Evolutionary conservation across 768 basidiomycete species (phyloP), one percentile per base, ranked within the genome.

Genomic region (Tephrocybe sp.): DNA sequence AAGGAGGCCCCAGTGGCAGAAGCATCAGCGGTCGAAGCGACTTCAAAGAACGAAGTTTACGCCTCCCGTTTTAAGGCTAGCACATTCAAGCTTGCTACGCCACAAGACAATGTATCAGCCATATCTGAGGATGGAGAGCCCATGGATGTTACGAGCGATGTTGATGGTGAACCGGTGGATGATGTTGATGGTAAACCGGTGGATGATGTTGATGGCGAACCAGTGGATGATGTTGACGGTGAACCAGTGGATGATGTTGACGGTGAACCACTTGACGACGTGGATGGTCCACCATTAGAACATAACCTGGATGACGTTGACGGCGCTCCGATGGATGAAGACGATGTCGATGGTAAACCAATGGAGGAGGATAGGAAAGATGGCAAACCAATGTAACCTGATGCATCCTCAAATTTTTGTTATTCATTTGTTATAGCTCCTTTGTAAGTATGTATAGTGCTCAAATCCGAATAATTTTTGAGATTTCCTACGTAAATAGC

Each of bases 1-100:
- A 61, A 66, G 21, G 64, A 68, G 18, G 64, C 68, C 18, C 49
- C 59, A 30, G 53, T 58, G n/a, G 52, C 59, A 35, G 55, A 61
- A 19, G 64, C 65, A 49, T 70, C 72, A 19, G 61, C 57, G 15
- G 55, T 64, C 2, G 56, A 61, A 15, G 53, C 47, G 9, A 60
- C 37, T 18, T 53, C 46, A 26, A 60, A 61, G 36, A 66, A 68
- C 36, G 61, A 70, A 8, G 65, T 64, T 12, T 73, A 78, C 49
- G 62, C 77, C 4, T 84, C 84, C 19, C 80, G 82, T 31, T 93
- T 93, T 76, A 92, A 87, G 65, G 71, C 83, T 5, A 87, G 82
- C 59, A 77, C 86, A 12, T 92, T 92, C 73, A 83, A 85, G 60
- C 84, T 84, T 11, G 87, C 89, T 1, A 76, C 77, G 16, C 61